A percentile compares a stretch with the other conserved stretches of the same genome.
phyloP scores from a whole-genome alignment of 106 monocot species.

The Narthecium ossifragum region DNA sequence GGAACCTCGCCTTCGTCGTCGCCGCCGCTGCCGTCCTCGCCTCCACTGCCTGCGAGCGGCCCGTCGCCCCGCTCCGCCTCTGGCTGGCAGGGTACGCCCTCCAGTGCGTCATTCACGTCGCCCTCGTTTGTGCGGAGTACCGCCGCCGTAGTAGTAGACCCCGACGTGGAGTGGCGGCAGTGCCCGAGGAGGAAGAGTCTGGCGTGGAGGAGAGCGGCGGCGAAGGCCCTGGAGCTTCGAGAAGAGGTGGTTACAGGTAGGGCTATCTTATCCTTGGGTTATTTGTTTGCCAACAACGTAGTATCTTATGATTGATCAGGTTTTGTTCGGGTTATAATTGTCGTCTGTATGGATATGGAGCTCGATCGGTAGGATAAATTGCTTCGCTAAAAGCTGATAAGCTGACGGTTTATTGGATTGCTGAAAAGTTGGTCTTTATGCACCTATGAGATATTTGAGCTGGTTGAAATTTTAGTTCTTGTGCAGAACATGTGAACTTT shows the following conservation, averaged over 20 bases:
- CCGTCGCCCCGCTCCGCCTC: conserved; percentile 11
- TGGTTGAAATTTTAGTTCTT: no score
- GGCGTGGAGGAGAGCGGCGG: neutral
- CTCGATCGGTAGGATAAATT: neutral
- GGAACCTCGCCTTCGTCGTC: conserved; percentile 20
- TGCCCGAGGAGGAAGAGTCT: neutral
- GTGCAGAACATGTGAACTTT: no score
- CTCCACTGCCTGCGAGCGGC: conserved; percentile 12
- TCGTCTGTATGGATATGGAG: no score
- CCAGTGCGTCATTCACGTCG: conserved; percentile 25
- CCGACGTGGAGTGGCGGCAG: neutral
- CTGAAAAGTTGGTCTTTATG: neutral
- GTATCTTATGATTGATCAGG: neutral
- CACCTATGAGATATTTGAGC: neutral
- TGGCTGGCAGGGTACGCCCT: conserved; percentile 21
- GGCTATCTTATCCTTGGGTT: neutral
- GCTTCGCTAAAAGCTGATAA: neutral
- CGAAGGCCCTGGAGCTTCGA: neutral
- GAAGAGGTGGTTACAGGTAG: neutral
- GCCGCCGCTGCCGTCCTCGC: conserved; percentile 19
- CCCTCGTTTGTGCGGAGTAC: conserved; percentile 16
- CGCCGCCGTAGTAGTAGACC: neutral
- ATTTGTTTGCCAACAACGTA: neutral
- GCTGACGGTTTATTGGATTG: no score
- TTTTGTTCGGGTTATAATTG: neutral